These are phyloP conservation scores for Monilinia fructigena DNA, from an alignment of 2,329 filamentous ascomycete species.

Conservation along the genomic window DNA sequence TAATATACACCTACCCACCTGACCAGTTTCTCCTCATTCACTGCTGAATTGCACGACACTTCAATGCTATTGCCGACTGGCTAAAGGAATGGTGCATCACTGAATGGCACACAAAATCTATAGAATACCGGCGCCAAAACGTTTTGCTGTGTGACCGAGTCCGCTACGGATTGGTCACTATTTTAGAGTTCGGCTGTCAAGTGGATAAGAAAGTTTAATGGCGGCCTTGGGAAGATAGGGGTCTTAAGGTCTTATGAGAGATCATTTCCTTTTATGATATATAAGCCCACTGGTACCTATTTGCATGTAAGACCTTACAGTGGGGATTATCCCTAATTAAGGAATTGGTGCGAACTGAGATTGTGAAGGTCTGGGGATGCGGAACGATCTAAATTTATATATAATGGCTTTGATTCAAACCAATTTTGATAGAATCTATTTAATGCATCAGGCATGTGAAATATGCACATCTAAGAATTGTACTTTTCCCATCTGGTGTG, in stretches of 20 bases:
- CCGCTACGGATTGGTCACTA: neutral
- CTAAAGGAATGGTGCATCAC: neutral
- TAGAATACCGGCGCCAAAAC: neutral
- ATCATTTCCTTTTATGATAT: neutral
- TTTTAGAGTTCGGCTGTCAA: neutral
- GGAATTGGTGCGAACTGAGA: neutral
- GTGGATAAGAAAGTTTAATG: neutral
- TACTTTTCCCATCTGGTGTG: neutral
- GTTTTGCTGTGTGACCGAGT: neutral
- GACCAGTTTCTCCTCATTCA: neutral
- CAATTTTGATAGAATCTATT: neutral
- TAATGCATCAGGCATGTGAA: neutral
- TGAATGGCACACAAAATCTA: neutral
- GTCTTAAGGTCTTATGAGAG: neutral
- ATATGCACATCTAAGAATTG: neutral
- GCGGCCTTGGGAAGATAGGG: neutral
- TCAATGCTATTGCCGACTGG: neutral
- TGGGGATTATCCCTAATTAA: neutral
- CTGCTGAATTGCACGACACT: neutral
- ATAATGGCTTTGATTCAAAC: neutral
- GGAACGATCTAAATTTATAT: neutral
- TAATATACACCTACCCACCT: neutral
- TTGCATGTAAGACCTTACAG: neutral
- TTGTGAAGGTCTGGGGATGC: neutral
- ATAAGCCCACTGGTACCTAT: slow-evolving; percentile 4